Evolutionary conservation across 2,329 filamentous ascomycete species (phyloP), one percentile per base, ranked within the genome.

Genomic region (Colletotrichum lindemuthianum): DNA sequence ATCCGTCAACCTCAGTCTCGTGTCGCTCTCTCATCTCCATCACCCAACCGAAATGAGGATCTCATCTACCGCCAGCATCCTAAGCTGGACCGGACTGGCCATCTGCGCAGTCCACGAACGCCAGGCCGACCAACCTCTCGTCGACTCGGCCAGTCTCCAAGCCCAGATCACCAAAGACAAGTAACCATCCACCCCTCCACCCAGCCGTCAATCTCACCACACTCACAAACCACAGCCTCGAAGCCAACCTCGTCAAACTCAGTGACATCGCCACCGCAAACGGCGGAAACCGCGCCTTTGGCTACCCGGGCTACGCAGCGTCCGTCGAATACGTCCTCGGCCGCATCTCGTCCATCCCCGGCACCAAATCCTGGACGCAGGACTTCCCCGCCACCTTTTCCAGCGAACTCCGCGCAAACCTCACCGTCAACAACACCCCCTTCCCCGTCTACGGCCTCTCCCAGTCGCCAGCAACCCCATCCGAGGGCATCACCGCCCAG

Each of bases 271-370:
- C 73, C 6, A 72, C 71, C 24, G 71, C 66, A 36, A 75, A 75
- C 15, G 73, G 72, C 13, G 73, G 73, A 8, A 75, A 75, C 47
- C 70, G 73, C 6, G 73, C 73, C 2, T 75, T 75, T 4, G 73
- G 73, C 7, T 66, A 72, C 13, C 72, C 73, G 1, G 73, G 73
- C 15, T 75, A 75, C n/a, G 67, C 53, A 8, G 82, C 75, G 37
- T 78, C 76, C 1, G 69, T 71, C 0, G 76, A 78, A 43, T 75
- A 61, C 39, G 72, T 75, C 40, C 73, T 70, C 52, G 59, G 61
- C 24, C 70, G 73, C n/a, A 57, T 73, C 10, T 73, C 69, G 2
- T 71, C 69, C 8, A 67, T 73, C n/a, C 63, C 70, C 13, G 71
- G 71, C 6, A 71, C 72, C 56, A 70, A 65, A 11, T 60, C 67